phyloP scores from a whole-genome alignment of 805 yeast genomes.

The Schwanniomyces sp. region DNA sequence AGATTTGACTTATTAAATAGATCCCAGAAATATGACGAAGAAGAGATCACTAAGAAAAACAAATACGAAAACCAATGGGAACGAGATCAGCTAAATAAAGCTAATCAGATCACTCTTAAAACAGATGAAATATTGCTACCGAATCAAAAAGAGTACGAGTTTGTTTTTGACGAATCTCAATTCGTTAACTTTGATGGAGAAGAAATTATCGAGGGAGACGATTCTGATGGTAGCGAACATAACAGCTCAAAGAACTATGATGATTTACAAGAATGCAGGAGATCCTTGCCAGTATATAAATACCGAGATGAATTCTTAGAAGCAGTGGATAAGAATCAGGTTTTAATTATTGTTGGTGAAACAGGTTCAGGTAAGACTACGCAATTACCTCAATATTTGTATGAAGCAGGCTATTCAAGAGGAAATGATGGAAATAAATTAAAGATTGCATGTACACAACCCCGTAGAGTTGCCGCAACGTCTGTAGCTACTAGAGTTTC shows the following conservation, averaged over 20 bases:
- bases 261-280: constrained; percentile 51
- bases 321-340: constrained; percentile 63
- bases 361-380: constrained; percentile 96
- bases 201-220: constrained; percentile 10
- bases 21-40: constrained; percentile 16
- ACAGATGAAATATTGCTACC: constrained; percentile 43
- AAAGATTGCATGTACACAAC: constrained; percentile 86
- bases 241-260: constrained; percentile 5
- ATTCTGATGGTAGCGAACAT: constrained; percentile 6
- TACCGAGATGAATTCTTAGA: constrained; percentile 60
- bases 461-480: constrained; percentile 92
- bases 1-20: constrained; percentile 52
- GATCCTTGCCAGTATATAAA: constrained; percentile 72
- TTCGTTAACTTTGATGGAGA: constrained; percentile 24
- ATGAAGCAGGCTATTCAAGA: constrained; percentile 75
- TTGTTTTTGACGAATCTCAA: constrained; percentile 70
- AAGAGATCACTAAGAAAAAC: constrained; percentile 14
- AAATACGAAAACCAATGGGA: constrained; percentile 51
- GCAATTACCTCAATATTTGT: constrained; percentile 83
- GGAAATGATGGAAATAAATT: constrained; percentile 28
- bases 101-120: constrained; percentile 29
- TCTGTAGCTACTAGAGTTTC: constrained; percentile 91
- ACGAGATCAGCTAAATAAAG: constrained; percentile 46
- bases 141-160: constrained; percentile 58
- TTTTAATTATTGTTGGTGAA: constrained; percentile 76